Evolutionary conservation across 2,329 filamentous ascomycete genomes (phyloP).

Genomic region (Monosporascus sp.): DNA sequence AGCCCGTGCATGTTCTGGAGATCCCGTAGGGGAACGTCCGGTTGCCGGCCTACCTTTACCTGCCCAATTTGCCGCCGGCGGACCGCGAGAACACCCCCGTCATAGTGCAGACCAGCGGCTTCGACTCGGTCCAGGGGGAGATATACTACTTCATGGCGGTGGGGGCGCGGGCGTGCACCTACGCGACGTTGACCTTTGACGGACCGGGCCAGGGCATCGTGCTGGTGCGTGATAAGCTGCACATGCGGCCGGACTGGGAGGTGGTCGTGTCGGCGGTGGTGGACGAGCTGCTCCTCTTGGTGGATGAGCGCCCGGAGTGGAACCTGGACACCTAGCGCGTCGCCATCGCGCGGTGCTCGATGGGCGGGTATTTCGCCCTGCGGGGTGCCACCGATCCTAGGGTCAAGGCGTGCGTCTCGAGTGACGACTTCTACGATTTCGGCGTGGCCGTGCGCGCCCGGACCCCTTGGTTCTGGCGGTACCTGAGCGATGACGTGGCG

Average conservation of each 20-base stretch:
- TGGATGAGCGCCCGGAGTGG: conserved; percentile 10
- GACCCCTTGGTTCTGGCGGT: no score
- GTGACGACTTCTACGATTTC: not conserved
- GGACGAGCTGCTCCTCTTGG: conserved; percentile 20
- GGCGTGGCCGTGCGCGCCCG: no score
- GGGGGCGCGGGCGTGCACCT: conserved; percentile 24
- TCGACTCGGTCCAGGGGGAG: conserved; percentile 35
- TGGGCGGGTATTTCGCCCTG: conserved; percentile 43
- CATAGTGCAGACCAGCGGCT: conserved; percentile 30
- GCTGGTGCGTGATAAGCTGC: conserved; percentile 22
- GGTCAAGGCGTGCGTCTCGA: conserved; percentile 36
- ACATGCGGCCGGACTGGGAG: conserved; percentile 34
- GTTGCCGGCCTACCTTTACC: conserved; percentile 33
- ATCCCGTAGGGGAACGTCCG: conserved; percentile 28
- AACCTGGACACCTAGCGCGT: conserved; percentile 32
- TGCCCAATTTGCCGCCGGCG: conserved; percentile 21
- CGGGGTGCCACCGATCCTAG: conserved; percentile 35
- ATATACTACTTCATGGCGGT: conserved; percentile 29
- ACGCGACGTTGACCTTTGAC: conserved; percentile 39
- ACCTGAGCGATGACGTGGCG: no score
- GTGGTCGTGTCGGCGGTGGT: conserved; percentile 27
- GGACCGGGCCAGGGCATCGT: conserved; percentile 40
- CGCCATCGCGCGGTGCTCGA: conserved; percentile 31
- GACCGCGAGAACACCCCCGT: conserved; percentile 27
- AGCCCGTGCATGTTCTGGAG: not conserved